Evolutionary conservation across 495 filamentous ascomycete species (phyloP).

Genomic region (Penicillium samsonianum): DNA sequence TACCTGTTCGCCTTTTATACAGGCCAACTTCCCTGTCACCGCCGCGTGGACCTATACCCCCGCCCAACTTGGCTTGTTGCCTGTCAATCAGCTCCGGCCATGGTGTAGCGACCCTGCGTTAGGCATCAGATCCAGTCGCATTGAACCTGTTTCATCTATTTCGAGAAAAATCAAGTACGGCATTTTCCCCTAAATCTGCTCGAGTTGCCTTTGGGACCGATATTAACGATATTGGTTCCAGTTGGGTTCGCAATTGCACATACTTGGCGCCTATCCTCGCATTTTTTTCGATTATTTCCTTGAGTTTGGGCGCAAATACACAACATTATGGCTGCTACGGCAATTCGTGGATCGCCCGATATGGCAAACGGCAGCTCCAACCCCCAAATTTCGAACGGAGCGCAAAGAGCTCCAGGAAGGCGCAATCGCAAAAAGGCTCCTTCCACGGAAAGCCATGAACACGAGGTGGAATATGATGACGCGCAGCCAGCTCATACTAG

Average conservation of each 20-base stretch:
- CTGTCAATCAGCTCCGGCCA: constrained; percentile 16
- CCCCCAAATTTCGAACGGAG: constrained; percentile 13
- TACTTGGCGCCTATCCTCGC: constrained; percentile 1
- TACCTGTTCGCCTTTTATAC: not conserved
- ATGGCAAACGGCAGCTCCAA: constrained; percentile 23
- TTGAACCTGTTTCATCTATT: constrained; percentile 7
- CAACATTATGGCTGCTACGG: constrained; percentile 20
- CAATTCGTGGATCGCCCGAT: constrained; percentile 26
- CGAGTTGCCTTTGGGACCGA: not conserved
- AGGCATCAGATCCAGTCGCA: constrained; percentile 28
- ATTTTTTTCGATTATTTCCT: not conserved
- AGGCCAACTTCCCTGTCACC: constrained; percentile 10
- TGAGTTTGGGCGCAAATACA: not conserved
- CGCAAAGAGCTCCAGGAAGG: constrained; percentile 9
- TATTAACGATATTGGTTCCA: constrained; percentile 1
- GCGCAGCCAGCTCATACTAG: constrained; percentile 9
- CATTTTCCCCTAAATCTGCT: not conserved
- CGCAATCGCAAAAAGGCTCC: constrained; percentile 17
- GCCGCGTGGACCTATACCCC: constrained; percentile 7
- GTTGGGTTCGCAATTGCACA: constrained; percentile 18
- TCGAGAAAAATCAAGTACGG: not conserved
- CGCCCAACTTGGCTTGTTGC: constrained; percentile 6
- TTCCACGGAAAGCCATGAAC: constrained; percentile 8
- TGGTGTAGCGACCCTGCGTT: constrained; percentile 24
- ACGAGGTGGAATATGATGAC: constrained; percentile 9